phyloP scores from a whole-genome alignment of 2,329 filamentous ascomycete species.

The Sporothrix curviconia region DNA sequence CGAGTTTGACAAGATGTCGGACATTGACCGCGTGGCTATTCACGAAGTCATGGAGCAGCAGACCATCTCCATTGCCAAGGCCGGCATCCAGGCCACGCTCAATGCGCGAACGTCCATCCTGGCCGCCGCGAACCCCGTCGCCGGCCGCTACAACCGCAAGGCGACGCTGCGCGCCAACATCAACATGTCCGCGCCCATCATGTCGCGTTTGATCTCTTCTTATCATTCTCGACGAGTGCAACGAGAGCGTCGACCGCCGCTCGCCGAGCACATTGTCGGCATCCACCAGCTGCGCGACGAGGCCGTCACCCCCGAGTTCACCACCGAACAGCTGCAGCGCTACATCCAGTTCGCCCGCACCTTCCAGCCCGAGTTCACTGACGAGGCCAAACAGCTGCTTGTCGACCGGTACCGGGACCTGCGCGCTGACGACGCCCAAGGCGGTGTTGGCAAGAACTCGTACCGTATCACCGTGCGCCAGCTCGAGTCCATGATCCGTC shows the following conservation, averaged over 20 bases:
- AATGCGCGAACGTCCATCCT: constrained; percentile 95
- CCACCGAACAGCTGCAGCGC: constrained; percentile 89
- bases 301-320: constrained; percentile 87
- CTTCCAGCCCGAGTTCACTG: constrained; percentile 86
- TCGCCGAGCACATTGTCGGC: constrained; percentile 90
- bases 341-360: constrained; percentile 96
- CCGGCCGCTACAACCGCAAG: constrained; percentile 94
- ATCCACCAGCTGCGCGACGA: constrained; percentile 90
- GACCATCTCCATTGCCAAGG: constrained; percentile 79
- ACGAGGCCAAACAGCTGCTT: constrained; percentile 76
- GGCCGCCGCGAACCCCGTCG: constrained; percentile 95
- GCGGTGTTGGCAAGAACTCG: constrained; percentile 87
- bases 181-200: constrained; percentile 85
- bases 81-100: constrained; percentile 91
- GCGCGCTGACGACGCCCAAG: constrained; percentile 81
- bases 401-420: constrained; percentile 87
- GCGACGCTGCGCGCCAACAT: constrained; percentile 97
- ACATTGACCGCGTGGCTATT: constrained; percentile 69
- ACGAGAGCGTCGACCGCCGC: constrained; percentile 84
- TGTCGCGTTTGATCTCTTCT: constrained; percentile 94
- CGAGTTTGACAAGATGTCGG: constrained; percentile 83
- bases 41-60: constrained; percentile 88
- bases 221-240: constrained; percentile 93
- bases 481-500: constrained; percentile 96
- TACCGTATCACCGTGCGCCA: constrained; percentile 96